These are phyloP conservation scores for Dryadomyces quercivorus DNA, from an alignment of 2,329 filamentous ascomycete genomes.

Conservation along the genomic window DNA sequence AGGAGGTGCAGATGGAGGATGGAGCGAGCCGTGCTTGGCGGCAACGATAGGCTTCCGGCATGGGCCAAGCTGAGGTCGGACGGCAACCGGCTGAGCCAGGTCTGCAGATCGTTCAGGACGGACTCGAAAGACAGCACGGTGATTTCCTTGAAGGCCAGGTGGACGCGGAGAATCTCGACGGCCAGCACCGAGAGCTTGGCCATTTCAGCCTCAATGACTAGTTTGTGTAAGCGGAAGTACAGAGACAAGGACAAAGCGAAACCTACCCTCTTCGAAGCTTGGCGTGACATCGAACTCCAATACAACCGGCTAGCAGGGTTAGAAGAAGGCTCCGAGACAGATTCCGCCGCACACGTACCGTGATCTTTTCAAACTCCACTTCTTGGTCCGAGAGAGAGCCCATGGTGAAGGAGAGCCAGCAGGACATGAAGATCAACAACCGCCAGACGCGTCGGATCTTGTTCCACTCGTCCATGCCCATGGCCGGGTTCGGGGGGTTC, in stretches of 20 bases:
- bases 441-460: slow-evolving; percentile 18
- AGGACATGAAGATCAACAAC: slow-evolving; percentile 18
- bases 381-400: slow-evolving; percentile 18
- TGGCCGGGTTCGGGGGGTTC: slow-evolving; percentile 1
- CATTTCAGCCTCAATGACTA: slow-evolving; percentile 19
- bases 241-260: too few relatives aligned
- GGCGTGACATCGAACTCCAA: slow-evolving; percentile 13
- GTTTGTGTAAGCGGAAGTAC: too few relatives aligned
- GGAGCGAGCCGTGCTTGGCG: slow-evolving; percentile 12
- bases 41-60: background rate
- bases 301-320: slow-evolving; percentile 10
- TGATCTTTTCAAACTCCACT: slow-evolving; percentile 10
- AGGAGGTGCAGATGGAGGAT: slow-evolving; percentile 20
- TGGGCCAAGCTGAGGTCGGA: slow-evolving; percentile 13
- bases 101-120: slow-evolving; percentile 17
- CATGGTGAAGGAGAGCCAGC: slow-evolving; percentile 19
- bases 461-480: slow-evolving; percentile 8
- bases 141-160: slow-evolving; percentile 17
- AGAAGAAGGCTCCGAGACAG: background rate
- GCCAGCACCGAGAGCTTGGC: slow-evolving; percentile 18
- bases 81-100: slow-evolving; percentile 18
- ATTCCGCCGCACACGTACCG: slow-evolving; percentile 9
- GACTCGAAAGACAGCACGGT: slow-evolving; percentile 15
- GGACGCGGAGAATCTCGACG: slow-evolving; percentile 18
- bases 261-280: slow-evolving; percentile 15